Evolutionary conservation across 352 stramenopile species (phyloP).

Genomic region (Phytophthora multivora): DNA sequence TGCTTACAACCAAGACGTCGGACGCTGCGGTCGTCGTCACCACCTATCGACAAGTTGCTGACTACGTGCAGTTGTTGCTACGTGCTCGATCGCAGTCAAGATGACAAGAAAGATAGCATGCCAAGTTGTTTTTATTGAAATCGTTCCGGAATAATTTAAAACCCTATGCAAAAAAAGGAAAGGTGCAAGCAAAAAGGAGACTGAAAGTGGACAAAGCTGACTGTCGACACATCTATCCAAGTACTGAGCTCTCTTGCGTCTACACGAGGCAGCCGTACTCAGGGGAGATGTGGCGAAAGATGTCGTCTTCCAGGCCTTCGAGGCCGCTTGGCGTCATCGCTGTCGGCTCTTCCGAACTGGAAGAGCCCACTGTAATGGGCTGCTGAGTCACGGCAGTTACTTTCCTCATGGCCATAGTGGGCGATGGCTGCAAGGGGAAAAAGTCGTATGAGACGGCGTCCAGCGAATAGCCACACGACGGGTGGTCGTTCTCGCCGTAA

Average conservation of each 20-base stretch:
- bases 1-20: slow-evolving; percentile 68
- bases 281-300: slow-evolving; percentile 86
- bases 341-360: slow-evolving; percentile 9
- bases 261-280: slow-evolving; percentile 85
- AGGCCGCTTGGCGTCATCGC: slow-evolving; percentile 19
- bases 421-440: slow-evolving; percentile 52
- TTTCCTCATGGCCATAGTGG: slow-evolving; percentile 49
- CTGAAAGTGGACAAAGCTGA: slow-evolving; percentile 18
- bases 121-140: slow-evolving; percentile 31
- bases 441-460: slow-evolving; percentile 59
- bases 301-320: slow-evolving; percentile 64
- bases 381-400: slow-evolving; percentile 16
- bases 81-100: slow-evolving; percentile 50
- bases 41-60: slow-evolving; percentile 76
- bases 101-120: slow-evolving; percentile 42
- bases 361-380: neutral
- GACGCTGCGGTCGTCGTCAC: slow-evolving; percentile 74
- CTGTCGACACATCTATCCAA: slow-evolving; percentile 31
- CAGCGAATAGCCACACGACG: slow-evolving; percentile 52
- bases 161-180: slow-evolving; percentile 27
- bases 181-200: slow-evolving; percentile 21
- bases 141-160: slow-evolving; percentile 41
- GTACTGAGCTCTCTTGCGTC: slow-evolving; percentile 3
- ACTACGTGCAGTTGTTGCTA: slow-evolving; percentile 61
- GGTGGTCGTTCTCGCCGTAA: slow-evolving; percentile 56